These are phyloP conservation scores for Oryza glaberrima DNA, from an alignment of 176 grass and related monocot genomes.

Conservation along the genomic window DNA sequence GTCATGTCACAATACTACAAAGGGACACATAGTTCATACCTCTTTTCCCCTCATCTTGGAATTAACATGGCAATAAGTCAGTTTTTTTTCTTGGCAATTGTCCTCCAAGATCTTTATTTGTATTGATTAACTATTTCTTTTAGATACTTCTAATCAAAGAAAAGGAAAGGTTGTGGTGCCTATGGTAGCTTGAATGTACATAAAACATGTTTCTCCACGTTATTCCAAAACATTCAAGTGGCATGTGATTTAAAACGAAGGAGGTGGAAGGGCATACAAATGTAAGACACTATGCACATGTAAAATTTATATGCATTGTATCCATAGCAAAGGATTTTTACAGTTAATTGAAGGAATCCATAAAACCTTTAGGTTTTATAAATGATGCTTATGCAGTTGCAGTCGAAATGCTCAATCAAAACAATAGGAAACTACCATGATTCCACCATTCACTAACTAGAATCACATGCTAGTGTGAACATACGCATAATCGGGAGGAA, in stretches of 20 bases:
- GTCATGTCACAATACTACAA: not conserved
- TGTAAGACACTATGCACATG: not conserved
- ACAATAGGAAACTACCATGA: not conserved
- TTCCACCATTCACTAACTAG: conserved; percentile 18
- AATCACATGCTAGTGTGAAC: not conserved
- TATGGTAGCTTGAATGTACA: not conserved
- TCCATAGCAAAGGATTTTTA: no score
- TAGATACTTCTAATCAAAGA: not conserved
- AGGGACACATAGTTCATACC: not conserved
- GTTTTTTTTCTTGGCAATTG: not conserved
- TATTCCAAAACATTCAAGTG: not conserved
- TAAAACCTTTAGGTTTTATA: not conserved
- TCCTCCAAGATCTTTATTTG: not conserved
- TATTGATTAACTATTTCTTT: not conserved
- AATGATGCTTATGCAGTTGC: not conserved
- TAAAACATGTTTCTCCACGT: not conserved
- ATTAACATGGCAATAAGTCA: not conserved
- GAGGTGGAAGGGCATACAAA: not conserved
- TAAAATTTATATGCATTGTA: not conserved
- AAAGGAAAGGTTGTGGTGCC: not conserved
- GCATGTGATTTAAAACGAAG: not conserved
- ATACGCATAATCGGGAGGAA: not conserved
- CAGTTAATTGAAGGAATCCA: not conserved
- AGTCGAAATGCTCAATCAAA: not conserved
- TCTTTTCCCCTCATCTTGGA: not conserved